Evolutionary conservation across 768 basidiomycete genomes (phyloP), one percentile per base, ranked within the genome.

Genomic region (Rhodosporidiobolus sp.): DNA sequence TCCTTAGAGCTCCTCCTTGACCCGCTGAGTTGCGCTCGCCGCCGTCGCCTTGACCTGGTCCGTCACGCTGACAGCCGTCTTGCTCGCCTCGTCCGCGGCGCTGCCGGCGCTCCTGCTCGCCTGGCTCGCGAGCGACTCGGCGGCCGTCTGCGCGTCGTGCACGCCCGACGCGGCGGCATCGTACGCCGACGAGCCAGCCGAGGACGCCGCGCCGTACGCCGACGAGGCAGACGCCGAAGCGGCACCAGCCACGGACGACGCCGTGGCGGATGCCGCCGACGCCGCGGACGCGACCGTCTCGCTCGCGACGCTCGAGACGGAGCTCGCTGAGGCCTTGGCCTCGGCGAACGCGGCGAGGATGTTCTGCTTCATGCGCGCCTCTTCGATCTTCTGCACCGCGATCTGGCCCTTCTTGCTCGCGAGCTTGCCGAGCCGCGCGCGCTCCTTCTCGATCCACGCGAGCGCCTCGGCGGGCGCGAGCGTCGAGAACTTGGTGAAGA

Each of bases 341-440:
- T 49, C 35, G 19, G 63, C 59, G 43, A 72, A 72, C 22, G 68
- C 74, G 4, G 63, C 55, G n/a, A 72, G 61, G 32, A 71, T 69
- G 83, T 98, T 98, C 65, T 87, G 85, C 84, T 95, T 97, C 80
- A 90, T 86, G 82, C 91, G 90, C 79, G 97, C 88, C 83, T 97
- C 93, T 79, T 99, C 96, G 54, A 94, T 82, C 83, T 98, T 97
- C 53, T 84, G 82, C 0, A 86, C 84, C 14, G 89, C 84, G 54
- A 97, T 83, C 34, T 67, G 63, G 10, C 76, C 77, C 57, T 89
- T 88, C 81, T 94, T 95, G 77, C 83, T 82, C 69, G 77, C 70
- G 57, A 69, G 59, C 55, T 72, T 74, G 26, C 34, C 52, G 35
- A 80, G 65, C 50, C 94, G 87, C 77, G 86, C 87, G 45, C 86